These are phyloP conservation scores for Primulina tabacum DNA, from an alignment of 257 asterid genomes.

Conservation along the genomic window DNA sequence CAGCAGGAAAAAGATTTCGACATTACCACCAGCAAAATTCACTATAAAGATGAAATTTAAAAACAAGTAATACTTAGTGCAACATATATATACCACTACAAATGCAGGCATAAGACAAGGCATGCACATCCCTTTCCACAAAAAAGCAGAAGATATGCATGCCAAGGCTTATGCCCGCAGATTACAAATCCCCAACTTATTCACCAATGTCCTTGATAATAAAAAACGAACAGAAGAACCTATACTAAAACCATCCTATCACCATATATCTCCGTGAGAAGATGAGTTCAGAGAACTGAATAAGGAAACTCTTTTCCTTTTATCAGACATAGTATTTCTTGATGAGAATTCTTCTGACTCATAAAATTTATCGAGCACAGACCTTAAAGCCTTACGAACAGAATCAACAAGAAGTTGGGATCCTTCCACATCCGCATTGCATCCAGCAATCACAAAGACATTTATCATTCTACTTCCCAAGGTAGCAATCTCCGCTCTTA, in stretches of 20 bases:
- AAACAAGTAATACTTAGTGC: not conserved
- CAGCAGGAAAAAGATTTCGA: too few species aligned
- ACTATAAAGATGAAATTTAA: too few species aligned
- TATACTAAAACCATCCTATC: conserved; percentile 20
- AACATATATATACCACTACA: conserved; percentile 21
- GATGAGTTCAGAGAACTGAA: conserved; percentile 43
- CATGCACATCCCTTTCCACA: conserved; percentile 55
- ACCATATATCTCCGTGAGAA: conserved; percentile 54
- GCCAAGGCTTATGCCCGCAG: conserved; percentile 60
- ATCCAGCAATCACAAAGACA: conserved; percentile 50
- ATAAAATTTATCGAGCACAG: conserved; percentile 78
- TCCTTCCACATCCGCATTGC: conserved; percentile 32
- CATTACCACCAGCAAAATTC: not conserved
- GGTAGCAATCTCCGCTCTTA: conserved; percentile 74
- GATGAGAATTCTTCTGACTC: conserved; percentile 74
- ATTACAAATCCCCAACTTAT: conserved; percentile 7
- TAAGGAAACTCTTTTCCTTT: conserved; percentile 61
- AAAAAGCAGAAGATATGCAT: conserved; percentile 43
- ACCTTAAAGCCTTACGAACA: conserved; percentile 51
- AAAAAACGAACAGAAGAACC: conserved; percentile 18
- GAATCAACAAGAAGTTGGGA: conserved; percentile 37
- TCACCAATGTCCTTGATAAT: conserved; percentile 6
- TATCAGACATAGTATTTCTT: conserved; percentile 47
- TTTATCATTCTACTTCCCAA: conserved; percentile 71
- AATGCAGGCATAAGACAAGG: conserved; percentile 55